Conservation (phyloP, 176 grass and related monocot species). For the Alopecurus myosuroides region DNA sequence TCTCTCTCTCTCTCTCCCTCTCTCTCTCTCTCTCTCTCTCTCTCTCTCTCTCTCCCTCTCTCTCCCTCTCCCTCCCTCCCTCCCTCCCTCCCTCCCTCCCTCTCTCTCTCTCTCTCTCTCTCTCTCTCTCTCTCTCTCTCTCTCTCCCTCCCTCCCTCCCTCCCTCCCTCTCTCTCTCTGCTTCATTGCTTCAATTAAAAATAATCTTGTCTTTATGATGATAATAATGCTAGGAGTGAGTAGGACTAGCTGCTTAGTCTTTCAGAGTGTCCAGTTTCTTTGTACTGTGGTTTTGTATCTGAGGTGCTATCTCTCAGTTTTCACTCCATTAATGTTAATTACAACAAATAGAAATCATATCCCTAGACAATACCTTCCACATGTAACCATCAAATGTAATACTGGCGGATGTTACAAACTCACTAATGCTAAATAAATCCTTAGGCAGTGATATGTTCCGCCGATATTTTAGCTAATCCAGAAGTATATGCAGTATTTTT, state of each 20-base stretch:
- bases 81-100: too few relatives aligned
- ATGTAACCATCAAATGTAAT: background rate
- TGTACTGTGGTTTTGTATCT: background rate
- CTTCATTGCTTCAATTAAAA: background rate
- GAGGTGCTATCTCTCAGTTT: background rate
- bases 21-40: too few relatives aligned
- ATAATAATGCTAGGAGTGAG: background rate
- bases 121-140: too few relatives aligned
- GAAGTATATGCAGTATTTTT: background rate
- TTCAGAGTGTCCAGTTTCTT: background rate
- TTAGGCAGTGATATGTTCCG: background rate
- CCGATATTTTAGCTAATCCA: background rate
- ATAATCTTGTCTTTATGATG: background rate
- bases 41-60: too few relatives aligned
- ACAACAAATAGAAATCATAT: slow-evolving; percentile 4
- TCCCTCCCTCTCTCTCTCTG: too few relatives aligned
- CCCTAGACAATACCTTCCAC: background rate
- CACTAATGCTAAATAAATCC: background rate
- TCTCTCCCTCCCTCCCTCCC: too few relatives aligned
- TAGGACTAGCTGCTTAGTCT: background rate
- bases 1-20: too few relatives aligned
- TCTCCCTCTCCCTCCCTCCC: too few relatives aligned
- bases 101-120: too few relatives aligned
- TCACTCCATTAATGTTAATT: background rate
- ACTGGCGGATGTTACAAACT: background rate